Evolutionary conservation across 129 eudicot species (phyloP), one percentile per base, ranked within the genome.

Genomic region (Mikania micrantha): DNA sequence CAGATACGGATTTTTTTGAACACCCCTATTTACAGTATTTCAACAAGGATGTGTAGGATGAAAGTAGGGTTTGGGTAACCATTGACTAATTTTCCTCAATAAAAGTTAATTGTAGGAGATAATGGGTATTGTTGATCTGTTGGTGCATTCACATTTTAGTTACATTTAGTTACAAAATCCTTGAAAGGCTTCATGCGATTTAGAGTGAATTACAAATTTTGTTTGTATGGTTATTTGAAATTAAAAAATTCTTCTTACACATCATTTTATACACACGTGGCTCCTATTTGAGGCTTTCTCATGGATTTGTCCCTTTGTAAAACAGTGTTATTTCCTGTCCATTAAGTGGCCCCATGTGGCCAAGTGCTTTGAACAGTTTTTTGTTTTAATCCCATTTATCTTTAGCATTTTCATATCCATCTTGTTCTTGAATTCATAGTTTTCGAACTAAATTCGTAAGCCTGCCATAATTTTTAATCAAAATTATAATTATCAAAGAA

Each of bases 11-110:
- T n/a, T n/a, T n/a, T n/a, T n/a, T n/a, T n/a, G n/a, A n/a, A n/a
- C n/a, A n/a, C n/a, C n/a, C n/a, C n/a, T n/a, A 45, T 9, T 67
- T 67, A 65, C 52, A 36, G 6, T 48, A 25, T 39, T 36, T 74
- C 50, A 52, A 25, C 19, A 34, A 1, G 39, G 39, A 38, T 36
- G 40, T 35, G 49, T 24, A 21, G 47, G 47, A 52, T 68, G 24
- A 54, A 69, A 39, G 20, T 29, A 32, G 25, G 0, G 42, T 59
- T 59, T 59, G 16, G 25, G 16, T 31, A 59, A 27, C 7, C 19
- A 54, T 2, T 25, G 4, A 54, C 29, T n/a, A 52, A 9, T 52
- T 20, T 52, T 52, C 24, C 60, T 16, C 5, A 50, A 7, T 9
- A 54, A 24, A 27, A 25, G 60, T 54, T 54, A 54, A 12, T 54